Evolutionary conservation across 2,329 filamentous ascomycete genomes (phyloP), one percentile per base, ranked within the genome.

Genomic region (Fusarium sp.): DNA sequence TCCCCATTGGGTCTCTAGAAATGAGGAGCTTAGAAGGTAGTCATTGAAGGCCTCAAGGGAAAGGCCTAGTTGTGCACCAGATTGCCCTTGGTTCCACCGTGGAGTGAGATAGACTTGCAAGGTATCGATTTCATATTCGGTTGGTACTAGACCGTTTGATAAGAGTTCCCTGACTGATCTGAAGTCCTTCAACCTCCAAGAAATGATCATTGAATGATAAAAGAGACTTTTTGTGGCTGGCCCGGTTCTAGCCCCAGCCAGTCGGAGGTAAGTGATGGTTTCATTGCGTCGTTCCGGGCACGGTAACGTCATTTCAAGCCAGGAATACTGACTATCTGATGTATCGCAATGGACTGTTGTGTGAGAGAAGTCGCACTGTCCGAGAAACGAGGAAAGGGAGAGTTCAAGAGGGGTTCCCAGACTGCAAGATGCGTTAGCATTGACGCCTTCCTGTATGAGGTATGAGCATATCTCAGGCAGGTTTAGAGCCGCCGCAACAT

Each of bases 181-280:
- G n/a, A n/a, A n/a, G n/a, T n/a, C n/a, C n/a, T n/a, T n/a, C n/a
- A 40, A 3, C 6, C 2, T 12, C 7, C 48, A 52, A 6, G 48
- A 52, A 0, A 20, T 5, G 0, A 41, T 22, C 24, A 29, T 11
- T 0, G 24, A 52, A 13, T 51, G 20, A 0, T 16, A 7, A 12
- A 43, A 24, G 4, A 43, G 1, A 3, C 15, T 43, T 3, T 8
- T 2, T 5, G n/a, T 6, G 2, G 6, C 0, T 2, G 10, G 12
- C 0, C 9, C 12, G 5, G 13, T 3, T 9, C 5, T 22, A 2
- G 20, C 40, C 40, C 40, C 40, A 9, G 40, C 40, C 20, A 2
- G 5, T 13, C 2, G 20, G 2, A 43, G 20, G 8, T 4, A 43
- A 0, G 12, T 0, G 0, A 43, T 7, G 8, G 40, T 43, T 2